Evolutionary conservation across 2,329 filamentous ascomycete species (phyloP).

Genomic region (Akanthomyces muscarius): DNA sequence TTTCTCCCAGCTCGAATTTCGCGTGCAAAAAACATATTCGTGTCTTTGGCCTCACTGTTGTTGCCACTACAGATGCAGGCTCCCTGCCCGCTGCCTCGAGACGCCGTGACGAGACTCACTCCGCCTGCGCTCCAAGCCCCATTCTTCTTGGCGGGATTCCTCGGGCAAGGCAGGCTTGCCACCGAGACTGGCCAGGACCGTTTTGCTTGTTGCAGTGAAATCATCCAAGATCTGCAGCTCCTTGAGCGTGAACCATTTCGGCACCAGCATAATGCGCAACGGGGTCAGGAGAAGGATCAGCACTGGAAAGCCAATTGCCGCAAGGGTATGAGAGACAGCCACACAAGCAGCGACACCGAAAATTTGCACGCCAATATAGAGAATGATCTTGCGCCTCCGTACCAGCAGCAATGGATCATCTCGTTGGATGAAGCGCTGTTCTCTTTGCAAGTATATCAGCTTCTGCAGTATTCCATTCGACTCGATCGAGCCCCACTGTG

Average conservation of each 20-base stretch:
- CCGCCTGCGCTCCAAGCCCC: not conserved
- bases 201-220: not conserved
- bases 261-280: not conserved
- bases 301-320: not conserved
- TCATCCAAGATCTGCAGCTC: not conserved
- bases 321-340: not conserved
- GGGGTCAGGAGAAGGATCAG: not conserved
- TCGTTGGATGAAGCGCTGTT: not conserved
- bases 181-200: not conserved
- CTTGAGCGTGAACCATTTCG: not conserved
- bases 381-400: not conserved
- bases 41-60: no score
- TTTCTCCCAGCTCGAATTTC: no score
- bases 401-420: not conserved
- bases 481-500: not conserved
- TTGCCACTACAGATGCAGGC: not conserved
- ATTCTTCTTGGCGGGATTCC: not conserved
- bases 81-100: not conserved
- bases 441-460: not conserved
- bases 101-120: not conserved
- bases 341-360: not conserved
- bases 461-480: not conserved
- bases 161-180: not conserved
- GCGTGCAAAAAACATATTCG: no score
- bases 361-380: not conserved